A percentile compares a stretch with the other conserved stretches of the same genome.
Evolutionary conservation across 306 rosid species (phyloP).

Genomic region (Cucurbita maxima): DNA sequence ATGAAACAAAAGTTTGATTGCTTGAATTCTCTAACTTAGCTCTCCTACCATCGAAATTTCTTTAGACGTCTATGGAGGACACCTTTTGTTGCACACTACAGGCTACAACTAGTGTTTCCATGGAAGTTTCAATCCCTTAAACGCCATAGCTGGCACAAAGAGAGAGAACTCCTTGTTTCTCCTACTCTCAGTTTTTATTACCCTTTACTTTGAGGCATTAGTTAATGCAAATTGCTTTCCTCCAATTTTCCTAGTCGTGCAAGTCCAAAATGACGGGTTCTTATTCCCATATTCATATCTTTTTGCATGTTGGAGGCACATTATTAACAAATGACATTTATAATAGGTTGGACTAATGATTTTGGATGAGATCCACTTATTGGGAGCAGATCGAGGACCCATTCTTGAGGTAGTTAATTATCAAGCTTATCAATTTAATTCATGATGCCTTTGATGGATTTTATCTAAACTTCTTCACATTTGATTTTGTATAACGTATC

Average conservation of each 20-base stretch:
- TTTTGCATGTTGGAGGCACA: background rate
- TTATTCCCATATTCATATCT: background rate
- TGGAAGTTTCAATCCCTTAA: background rate
- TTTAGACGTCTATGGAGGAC: background rate
- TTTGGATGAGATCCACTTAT: conserved; percentile 89
- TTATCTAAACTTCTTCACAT: background rate
- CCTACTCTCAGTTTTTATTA: background rate
- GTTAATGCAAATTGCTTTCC: background rate
- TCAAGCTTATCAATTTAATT: conserved; percentile 2
- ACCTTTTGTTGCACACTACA: background rate
- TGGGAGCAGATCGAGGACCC: conserved; percentile 99
- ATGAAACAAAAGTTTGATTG: background rate
- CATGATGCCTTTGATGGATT: background rate
- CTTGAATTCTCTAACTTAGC: background rate
- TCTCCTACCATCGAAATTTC: background rate
- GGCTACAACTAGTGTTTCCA: background rate
- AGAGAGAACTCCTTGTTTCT: background rate
- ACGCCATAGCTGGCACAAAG: background rate
- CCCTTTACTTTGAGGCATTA: background rate
- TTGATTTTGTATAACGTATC: background rate
- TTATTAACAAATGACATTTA: conserved; percentile 5
- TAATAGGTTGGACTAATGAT: conserved; percentile 84
- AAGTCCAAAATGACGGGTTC: background rate
- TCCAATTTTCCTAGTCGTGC: background rate
- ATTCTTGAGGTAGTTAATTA: conserved; percentile 72